Base-by-base conservation (phyloP, 306 rosid species). In the Corylus avellana region DNA sequence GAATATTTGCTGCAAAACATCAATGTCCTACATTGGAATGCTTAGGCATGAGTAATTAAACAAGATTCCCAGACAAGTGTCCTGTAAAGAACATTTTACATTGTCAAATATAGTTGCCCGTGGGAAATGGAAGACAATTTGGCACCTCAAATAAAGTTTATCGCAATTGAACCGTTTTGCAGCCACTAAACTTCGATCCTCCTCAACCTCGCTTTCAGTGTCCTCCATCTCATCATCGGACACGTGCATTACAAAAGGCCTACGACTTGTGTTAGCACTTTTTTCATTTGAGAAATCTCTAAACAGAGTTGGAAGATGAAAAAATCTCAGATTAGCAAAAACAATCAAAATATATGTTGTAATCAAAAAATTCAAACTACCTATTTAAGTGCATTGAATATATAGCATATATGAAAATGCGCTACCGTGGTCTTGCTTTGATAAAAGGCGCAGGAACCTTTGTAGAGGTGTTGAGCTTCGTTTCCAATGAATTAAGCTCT, bases 401-500 rank as follows among this genome's bases (percentile, higher is more conserved):
- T 20, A 58, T 62, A 13, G 68, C 42, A 62, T 62, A 1, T 12
- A 62, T 0, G 55, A 48, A 75, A 76, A 49, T 46, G 5, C 27
- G 22, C 70, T 77, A 93, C 98, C 92, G 59, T 1, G 88, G 68
- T 55, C 48, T 75, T 18, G 87, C 67, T 80, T 89, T 87, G 1
- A 73, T 42, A 42, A 81, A 78, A 42, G 86, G 87, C 18, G 75
- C 56, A n/a, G 89, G 87, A 66, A 73, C 35, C 8, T 80, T 79
- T 12, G 85, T 78, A 79, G 91, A 85, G 39, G 68, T n/a, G 7
- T 80, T 75, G 61, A 88, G 90, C 76, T 87, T 91, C 46, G 42
- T 47, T 78, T 94, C 97, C 78, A 93, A 71, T 6, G 88, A 82
- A 77, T 90, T 85, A 77, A 93, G 92, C 83, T 91, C 97, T 22